These are phyloP conservation scores for Epichloe uncinata DNA, from an alignment of 2,329 filamentous ascomycete genomes.

Conservation along the genomic window DNA sequence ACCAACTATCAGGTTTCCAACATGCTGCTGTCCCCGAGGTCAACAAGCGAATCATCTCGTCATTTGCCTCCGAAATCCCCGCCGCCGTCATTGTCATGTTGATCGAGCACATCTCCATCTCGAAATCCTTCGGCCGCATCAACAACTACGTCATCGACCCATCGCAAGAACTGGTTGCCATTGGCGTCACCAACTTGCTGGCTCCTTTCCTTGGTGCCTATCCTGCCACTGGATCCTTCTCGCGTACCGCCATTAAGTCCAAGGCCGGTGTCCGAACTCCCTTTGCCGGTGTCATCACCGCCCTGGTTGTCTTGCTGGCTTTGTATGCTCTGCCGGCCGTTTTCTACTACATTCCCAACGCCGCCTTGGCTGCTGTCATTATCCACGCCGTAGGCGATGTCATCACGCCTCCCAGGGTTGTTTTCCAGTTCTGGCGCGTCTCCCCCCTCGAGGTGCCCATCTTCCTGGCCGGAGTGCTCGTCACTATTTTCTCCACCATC, in stretches of 20 bases:
- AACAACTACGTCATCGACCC: conserved; percentile 75
- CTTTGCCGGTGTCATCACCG: conserved; percentile 75
- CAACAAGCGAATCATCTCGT: conserved; percentile 43
- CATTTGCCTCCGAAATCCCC: conserved; percentile 54
- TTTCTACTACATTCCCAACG: conserved; percentile 79
- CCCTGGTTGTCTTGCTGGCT: conserved; percentile 66
- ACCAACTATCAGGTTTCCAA: conserved; percentile 42
- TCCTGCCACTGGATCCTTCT: conserved; percentile 81
- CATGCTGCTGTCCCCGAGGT: conserved; percentile 53
- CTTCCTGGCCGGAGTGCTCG: conserved; percentile 74
- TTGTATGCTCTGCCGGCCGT: conserved; percentile 75
- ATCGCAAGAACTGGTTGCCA: conserved; percentile 66
- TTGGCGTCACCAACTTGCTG: conserved; percentile 61
- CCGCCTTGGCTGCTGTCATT: conserved; percentile 67
- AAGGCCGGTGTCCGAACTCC: conserved; percentile 84
- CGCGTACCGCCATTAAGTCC: conserved; percentile 84
- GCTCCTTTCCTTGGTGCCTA: conserved; percentile 73
- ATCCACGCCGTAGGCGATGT: conserved; percentile 84
- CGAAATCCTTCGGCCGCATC: conserved; percentile 67
- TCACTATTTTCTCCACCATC: conserved; percentile 69
- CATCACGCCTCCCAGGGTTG: conserved; percentile 67
- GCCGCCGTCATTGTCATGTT: conserved; percentile 65
- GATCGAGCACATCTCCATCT: conserved; percentile 72
- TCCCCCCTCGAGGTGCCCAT: conserved; percentile 71
- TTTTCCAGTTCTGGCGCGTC: conserved; percentile 82